Base-by-base conservation (phyloP, 2,329 filamentous ascomycete genomes). In the Cordyceps militaris region DNA sequence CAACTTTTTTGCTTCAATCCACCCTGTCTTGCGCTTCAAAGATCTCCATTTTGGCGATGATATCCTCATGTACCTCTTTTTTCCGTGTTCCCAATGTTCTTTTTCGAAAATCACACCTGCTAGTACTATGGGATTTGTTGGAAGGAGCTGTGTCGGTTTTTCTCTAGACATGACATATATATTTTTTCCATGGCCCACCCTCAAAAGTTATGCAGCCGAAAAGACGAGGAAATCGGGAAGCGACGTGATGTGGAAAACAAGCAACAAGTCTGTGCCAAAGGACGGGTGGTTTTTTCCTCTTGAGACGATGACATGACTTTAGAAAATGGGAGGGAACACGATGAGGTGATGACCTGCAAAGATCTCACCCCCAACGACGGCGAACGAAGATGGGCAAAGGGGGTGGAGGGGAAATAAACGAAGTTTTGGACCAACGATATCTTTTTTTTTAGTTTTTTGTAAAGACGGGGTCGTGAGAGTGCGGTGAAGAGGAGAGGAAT, bases 31-130 rank as follows among this genome's bases (percentile, higher is more conserved):
- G 26, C 47, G 48, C 24, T 47, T 58, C 30, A 38, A 48, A 32
- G 38, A 48, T 44, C 52, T 46, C 50, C 46, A 38, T 48, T 52
- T 52, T 59, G 43, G 38, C 49, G 48, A 36, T 49, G 49, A 52
- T 57, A 56, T 59, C 43, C 57, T 51, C 52, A 23, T 57, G 36
- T 53, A 28, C 38, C 56, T 21, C 28, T 50, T 56, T 32, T 46
- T 58, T 42, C 21, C 5, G 21, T 56, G 44, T 30, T 28, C 14
- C 19, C 13, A 24, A 48, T 34, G 28, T 24, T 34, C 26, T 44
- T 26, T 49, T 42, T 42, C 53, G 26, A 56, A 32, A 14, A 49
- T 19, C 11, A 28, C n/a, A 56, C 32, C 32, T 49, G 34, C 28
- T 40, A 48, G 53, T 56, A 42, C 32, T 19, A 8, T 13, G 53